These are phyloP conservation scores for Misopates orontium DNA, from an alignment of 257 asterid genomes.

Conservation along the genomic window DNA sequence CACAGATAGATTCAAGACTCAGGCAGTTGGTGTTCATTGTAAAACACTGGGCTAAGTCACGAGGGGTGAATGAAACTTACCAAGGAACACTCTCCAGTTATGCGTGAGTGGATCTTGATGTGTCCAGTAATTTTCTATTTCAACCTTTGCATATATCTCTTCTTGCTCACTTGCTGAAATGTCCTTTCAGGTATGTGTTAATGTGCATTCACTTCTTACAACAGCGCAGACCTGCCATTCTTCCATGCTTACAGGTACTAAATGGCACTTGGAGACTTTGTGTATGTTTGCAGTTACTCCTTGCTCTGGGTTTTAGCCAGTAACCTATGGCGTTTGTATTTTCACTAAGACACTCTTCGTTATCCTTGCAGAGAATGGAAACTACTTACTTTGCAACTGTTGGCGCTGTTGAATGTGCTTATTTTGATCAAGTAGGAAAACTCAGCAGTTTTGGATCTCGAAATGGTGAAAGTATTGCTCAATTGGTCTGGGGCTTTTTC, in stretches of 20 bases:
- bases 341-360: constrained; percentile 3
- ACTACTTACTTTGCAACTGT: constrained; percentile 56
- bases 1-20: constrained; percentile 75
- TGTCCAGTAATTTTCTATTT: constrained; percentile 10
- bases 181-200: constrained; percentile 77
- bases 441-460: constrained; percentile 62
- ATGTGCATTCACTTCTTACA: constrained; percentile 99
- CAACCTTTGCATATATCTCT: neutral
- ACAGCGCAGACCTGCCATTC: constrained; percentile 89
- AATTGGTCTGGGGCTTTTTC: constrained; percentile 83
- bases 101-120: constrained; percentile 63
- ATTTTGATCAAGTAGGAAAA: constrained; percentile 77
- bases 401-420: constrained; percentile 68
- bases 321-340: neutral
- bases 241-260: constrained; percentile 94
- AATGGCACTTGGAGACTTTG: constrained; percentile 1
- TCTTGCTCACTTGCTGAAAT: constrained; percentile 26
- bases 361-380: constrained; percentile 62
- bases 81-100: constrained; percentile 96
- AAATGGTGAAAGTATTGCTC: constrained; percentile 66
- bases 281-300: neutral
- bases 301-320: neutral
- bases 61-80: constrained; percentile 89
- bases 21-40: constrained; percentile 90
- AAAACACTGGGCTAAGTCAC: constrained; percentile 95